phyloP scores from a whole-genome alignment of 148 eudicot species.

The Simmondsia chinensis region DNA sequence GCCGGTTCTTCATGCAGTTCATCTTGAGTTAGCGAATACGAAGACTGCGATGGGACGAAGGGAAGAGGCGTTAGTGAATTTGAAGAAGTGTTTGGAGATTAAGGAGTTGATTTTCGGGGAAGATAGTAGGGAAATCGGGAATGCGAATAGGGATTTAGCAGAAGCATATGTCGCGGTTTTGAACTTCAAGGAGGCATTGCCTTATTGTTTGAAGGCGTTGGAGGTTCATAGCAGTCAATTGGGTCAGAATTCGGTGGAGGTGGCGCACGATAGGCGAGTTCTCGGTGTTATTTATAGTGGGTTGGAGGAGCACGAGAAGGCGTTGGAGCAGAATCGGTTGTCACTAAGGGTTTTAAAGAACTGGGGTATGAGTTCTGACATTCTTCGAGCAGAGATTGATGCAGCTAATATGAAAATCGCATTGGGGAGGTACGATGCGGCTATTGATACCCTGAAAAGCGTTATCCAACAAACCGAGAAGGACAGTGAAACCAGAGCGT shows the following conservation, averaged over 20 bases:
- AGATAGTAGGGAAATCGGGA: slow-evolving; percentile 71
- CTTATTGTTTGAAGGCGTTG: slow-evolving; percentile 69
- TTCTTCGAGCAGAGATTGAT: slow-evolving; percentile 80
- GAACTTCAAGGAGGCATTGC: slow-evolving; percentile 73
- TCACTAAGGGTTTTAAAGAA: slow-evolving; percentile 68
- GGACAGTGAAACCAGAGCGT: slow-evolving; percentile 68
- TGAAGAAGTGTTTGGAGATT: slow-evolving; percentile 59
- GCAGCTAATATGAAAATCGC: slow-evolving; percentile 89
- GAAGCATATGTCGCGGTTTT: slow-evolving; percentile 64
- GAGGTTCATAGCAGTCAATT: slow-evolving; percentile 48
- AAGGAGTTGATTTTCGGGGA: slow-evolving; percentile 57
- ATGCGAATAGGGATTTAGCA: slow-evolving; percentile 72
- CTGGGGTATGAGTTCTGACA: slow-evolving; percentile 66
- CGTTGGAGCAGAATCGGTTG: slow-evolving; percentile 66
- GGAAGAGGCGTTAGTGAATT: slow-evolving; percentile 67
- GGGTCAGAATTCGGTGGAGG: slow-evolving; percentile 84
- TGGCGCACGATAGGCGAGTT: slow-evolving; percentile 77
- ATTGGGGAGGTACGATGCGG: slow-evolving; percentile 60
- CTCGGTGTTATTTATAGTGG: slow-evolving; percentile 89
- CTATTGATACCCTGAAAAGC: slow-evolving; percentile 50
- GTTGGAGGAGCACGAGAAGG: slow-evolving; percentile 77
- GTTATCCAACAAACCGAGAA: slow-evolving; percentile 61
- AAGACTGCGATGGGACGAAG: slow-evolving; percentile 89
- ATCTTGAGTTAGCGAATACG: slow-evolving; percentile 61
- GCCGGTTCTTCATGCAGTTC: slow-evolving; percentile 78